Conservation (phyloP, 495 filamentous ascomycete genomes). For the Rostrohypoxylon terebratum region DNA sequence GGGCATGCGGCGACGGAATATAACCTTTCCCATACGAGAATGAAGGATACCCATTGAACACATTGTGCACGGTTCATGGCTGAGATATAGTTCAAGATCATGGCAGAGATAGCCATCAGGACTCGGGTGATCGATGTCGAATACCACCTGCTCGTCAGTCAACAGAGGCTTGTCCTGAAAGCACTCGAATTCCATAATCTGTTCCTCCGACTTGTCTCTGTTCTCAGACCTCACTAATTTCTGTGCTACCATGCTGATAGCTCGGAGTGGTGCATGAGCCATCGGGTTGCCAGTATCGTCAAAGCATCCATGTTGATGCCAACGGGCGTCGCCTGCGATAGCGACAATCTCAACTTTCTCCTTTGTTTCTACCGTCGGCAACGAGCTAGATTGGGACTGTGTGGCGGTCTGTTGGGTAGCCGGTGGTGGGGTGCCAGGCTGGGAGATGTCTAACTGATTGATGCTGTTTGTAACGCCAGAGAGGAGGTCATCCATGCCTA, state of each 20-base stretch:
- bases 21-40: constrained; percentile 83
- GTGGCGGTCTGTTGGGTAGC: constrained; percentile 12
- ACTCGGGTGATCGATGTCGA: constrained; percentile 57
- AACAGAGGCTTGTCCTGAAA: constrained; percentile 60
- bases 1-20: constrained; percentile 77
- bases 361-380: constrained; percentile 40
- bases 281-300: constrained; percentile 73
- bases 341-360: constrained; percentile 67
- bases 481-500: background rate
- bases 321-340: constrained; percentile 83
- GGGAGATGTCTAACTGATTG: constrained; percentile 22
- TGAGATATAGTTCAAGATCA: constrained; percentile 88
- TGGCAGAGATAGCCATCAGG: constrained; percentile 92
- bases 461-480: constrained; percentile 1
- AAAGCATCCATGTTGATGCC: constrained; percentile 62
- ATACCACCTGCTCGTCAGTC: constrained; percentile 56
- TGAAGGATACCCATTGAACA: constrained; percentile 96
- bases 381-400: constrained; percentile 47
- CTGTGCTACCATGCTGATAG: constrained; percentile 86
- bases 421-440: no score
- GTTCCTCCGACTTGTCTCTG: constrained; percentile 35
- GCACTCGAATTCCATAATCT: constrained; percentile 59
- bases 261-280: constrained; percentile 85
- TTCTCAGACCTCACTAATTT: constrained; percentile 67
- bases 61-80: constrained; percentile 95